phyloP scores from a whole-genome alignment of 108 stramenopile species.

The Discostella pseudostelligera region DNA sequence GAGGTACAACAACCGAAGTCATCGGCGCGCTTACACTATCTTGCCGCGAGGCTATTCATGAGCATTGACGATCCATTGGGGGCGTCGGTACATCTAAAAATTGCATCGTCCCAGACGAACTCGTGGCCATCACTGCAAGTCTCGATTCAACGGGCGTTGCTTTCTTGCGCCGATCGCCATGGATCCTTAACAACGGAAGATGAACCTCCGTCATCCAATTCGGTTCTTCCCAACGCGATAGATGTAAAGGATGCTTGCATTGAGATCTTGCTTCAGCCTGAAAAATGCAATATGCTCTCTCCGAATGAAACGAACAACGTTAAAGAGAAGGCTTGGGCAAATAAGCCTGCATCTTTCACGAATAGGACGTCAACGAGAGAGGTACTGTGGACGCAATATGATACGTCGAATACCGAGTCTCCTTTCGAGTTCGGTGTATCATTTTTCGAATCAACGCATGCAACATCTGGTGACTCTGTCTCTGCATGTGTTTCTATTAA shows the following conservation, averaged over 20 bases:
- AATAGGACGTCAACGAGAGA: neutral
- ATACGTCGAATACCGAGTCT: slow-evolving; percentile 19
- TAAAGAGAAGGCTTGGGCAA: slow-evolving; percentile 7
- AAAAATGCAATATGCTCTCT: slow-evolving; percentile 24
- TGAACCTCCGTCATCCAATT: slow-evolving; percentile 5
- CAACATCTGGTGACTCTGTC: slow-evolving; percentile 62
- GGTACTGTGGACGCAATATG: slow-evolving; percentile 38
- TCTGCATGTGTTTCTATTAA: slow-evolving; percentile 59
- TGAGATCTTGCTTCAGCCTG: slow-evolving; percentile 28
- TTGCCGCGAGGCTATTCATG: slow-evolving; percentile 70
- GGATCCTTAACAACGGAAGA: slow-evolving; percentile 1
- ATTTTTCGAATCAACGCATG: slow-evolving; percentile 67
- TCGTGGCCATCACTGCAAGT: slow-evolving; percentile 70
- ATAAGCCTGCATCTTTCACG: neutral
- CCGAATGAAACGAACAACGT: slow-evolving; percentile 8
- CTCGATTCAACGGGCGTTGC: slow-evolving; percentile 54
- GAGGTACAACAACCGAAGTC: slow-evolving; percentile 20
- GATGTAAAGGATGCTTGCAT: slow-evolving; percentile 18
- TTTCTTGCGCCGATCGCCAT: slow-evolving; percentile 60
- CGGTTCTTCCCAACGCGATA: slow-evolving; percentile 7
- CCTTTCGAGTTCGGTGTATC: slow-evolving; percentile 76
- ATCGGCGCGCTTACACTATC: slow-evolving; percentile 68
- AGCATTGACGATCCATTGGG: slow-evolving; percentile 48
- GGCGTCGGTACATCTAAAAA: slow-evolving; percentile 57
- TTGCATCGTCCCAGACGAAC: slow-evolving; percentile 45